These are phyloP conservation scores for Penicillium sp. DNA, from an alignment of 2,329 filamentous ascomycete species.

Conservation along the genomic window DNA sequence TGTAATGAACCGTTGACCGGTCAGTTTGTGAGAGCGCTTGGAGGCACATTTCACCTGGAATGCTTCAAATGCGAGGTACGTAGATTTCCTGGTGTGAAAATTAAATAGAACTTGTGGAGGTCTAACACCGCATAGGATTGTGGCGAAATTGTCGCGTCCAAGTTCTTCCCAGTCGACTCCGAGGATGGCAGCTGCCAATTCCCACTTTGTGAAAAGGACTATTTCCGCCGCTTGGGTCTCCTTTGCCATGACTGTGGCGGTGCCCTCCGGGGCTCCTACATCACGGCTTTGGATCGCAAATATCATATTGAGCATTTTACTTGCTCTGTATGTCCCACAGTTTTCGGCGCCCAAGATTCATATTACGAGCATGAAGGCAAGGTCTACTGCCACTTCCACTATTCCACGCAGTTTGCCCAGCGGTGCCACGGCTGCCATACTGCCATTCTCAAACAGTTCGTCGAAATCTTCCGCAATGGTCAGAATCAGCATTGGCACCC, in stretches of 20 bases:
- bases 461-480: conserved; percentile 96
- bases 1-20: conserved; percentile 84
- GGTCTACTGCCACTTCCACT: conserved; percentile 98
- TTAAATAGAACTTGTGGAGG: conserved; percentile 1
- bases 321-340: conserved; percentile 91
- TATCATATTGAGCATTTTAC: conserved; percentile 99
- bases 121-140: conserved; percentile 67
- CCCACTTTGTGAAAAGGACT: conserved; percentile 95
- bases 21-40: conserved; percentile 91
- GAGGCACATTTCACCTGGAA: conserved; percentile 92
- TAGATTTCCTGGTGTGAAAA: conserved; percentile 17
- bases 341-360: conserved; percentile 97
- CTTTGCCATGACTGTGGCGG: conserved; percentile 90
- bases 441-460: conserved; percentile 96
- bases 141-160: conserved; percentile 93
- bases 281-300: conserved; percentile 94
- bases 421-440: conserved; percentile 96
- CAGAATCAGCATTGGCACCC: conserved; percentile 99
- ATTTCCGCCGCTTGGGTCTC: conserved; percentile 87
- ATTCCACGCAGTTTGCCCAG: conserved; percentile 95
- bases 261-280: conserved; percentile 92
- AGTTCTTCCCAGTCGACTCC: conserved; percentile 96
- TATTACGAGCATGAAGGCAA: conserved; percentile 97
- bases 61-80: conserved; percentile 96
- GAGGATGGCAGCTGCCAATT: conserved; percentile 81